These are phyloP conservation scores for Torulaspora quercuum DNA, from an alignment of 805 yeast species.

Conservation along the genomic window DNA sequence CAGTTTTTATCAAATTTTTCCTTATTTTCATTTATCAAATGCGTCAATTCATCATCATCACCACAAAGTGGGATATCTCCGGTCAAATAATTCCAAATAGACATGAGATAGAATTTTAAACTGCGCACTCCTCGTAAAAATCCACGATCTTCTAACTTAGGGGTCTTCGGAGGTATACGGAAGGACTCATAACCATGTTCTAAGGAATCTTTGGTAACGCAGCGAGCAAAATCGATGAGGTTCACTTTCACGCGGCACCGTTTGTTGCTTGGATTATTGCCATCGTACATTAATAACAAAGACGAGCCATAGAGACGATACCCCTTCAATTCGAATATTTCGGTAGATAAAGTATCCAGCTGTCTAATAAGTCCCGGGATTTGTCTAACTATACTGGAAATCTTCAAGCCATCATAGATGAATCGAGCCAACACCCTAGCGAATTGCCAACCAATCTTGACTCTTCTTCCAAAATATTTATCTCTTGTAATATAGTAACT, in stretches of 20 bases:
- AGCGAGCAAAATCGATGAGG: conserved; percentile 93
- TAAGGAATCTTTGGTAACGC: conserved; percentile 64
- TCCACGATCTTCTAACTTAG: conserved; percentile 67
- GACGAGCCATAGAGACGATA: conserved; percentile 92
- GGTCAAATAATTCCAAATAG: conserved; percentile 55
- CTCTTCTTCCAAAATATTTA: conserved; percentile 85
- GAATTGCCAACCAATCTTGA: conserved; percentile 71
- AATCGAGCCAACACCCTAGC: conserved; percentile 70
- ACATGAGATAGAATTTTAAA: conserved; percentile 61
- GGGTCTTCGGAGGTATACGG: conserved; percentile 70
- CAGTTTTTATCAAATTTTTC: conserved; percentile 28
- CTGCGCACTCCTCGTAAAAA: conserved; percentile 77
- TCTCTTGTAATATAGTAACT: conserved; percentile 63
- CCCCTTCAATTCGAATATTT: conserved; percentile 57
- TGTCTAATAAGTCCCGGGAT: conserved; percentile 63
- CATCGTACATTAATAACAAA: conserved; percentile 85
- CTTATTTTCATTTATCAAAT: conserved; percentile 20
- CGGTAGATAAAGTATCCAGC: conserved; percentile 53
- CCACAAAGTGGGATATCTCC: conserved; percentile 36
- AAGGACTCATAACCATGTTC: conserved; percentile 38
- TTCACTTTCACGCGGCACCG: conserved; percentile 47
- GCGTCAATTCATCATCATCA: conserved; percentile 24
- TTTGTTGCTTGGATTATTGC: conserved; percentile 33
- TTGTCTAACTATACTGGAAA: conserved; percentile 58
- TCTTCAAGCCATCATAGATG: conserved; percentile 67